phyloP scores from a whole-genome alignment of 2,329 filamentous ascomycete species.

The Neonectria ditissima region DNA sequence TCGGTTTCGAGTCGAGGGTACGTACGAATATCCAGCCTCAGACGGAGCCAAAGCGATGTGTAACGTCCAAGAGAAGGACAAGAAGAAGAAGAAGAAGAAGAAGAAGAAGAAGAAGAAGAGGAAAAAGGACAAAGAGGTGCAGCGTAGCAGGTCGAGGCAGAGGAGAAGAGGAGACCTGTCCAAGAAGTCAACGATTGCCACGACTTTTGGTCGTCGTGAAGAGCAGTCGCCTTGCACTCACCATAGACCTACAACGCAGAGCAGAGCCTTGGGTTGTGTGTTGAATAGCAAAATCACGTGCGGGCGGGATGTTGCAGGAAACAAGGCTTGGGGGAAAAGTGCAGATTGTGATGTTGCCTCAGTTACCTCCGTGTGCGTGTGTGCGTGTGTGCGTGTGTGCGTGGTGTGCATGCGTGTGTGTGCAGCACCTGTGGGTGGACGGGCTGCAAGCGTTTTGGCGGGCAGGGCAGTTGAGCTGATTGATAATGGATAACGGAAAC shows the following conservation, averaged over 20 bases:
- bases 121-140: too few species aligned
- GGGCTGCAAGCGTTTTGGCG: too few species aligned
- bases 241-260: background rate
- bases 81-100: too few species aligned
- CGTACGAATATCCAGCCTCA: too few species aligned
- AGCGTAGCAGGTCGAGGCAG: background rate
- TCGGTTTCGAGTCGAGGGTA: too few species aligned
- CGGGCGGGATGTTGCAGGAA: background rate
- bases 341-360: background rate
- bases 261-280: too few species aligned
- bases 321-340: background rate
- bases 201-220: background rate
- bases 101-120: too few species aligned
- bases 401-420: too few species aligned
- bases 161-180: background rate
- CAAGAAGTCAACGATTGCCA: background rate
- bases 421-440: too few species aligned
- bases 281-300: slow-evolving; percentile 1
- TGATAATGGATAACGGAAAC: too few species aligned
- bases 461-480: background rate
- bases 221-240: background rate
- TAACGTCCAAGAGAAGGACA: background rate
- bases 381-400: too few species aligned
- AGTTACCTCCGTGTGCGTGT: background rate
- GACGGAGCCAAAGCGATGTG: slow-evolving; percentile 3